Conservation (phyloP, 2,329 filamentous ascomycete species). For the Pseudogymnoascus sp. region DNA sequence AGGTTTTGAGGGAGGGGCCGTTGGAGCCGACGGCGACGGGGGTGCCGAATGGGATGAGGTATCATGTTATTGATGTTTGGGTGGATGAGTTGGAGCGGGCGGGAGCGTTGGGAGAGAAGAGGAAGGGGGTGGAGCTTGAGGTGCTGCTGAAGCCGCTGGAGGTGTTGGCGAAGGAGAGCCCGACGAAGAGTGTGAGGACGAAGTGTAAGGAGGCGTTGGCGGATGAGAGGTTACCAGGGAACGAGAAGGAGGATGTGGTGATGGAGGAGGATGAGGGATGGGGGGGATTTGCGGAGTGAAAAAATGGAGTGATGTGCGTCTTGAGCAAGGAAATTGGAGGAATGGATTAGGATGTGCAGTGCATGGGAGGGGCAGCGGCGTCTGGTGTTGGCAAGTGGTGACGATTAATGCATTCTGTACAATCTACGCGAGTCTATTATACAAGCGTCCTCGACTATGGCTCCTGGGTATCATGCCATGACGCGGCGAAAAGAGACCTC, state of each 20-base stretch:
- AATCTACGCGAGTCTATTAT: conserved; percentile 12
- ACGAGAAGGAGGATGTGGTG: conserved; percentile 36
- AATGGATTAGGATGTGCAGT: not conserved
- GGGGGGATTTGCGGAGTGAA: conserved; percentile 28
- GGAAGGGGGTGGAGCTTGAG: conserved; percentile 31
- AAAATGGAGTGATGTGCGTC: not conserved
- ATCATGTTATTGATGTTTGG: conserved; percentile 87
- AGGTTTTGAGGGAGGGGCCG: conserved; percentile 38
- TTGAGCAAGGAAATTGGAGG: not conserved
- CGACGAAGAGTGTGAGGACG: conserved; percentile 63
- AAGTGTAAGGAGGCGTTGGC: conserved; percentile 62
- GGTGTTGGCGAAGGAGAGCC: conserved; percentile 41
- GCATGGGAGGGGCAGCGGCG: conserved; percentile 3
- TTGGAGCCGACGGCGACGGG: conserved; percentile 36
- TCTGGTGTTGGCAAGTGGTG: conserved; percentile 19
- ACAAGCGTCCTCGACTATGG: not conserved
- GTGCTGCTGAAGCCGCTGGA: conserved; percentile 37
- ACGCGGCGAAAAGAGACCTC: conserved; percentile 13
- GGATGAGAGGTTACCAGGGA: conserved; percentile 67
- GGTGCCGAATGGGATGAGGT: conserved; percentile 74
- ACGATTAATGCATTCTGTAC: conserved; percentile 16
- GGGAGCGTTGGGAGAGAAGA: conserved; percentile 41
- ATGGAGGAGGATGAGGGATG: conserved; percentile 32
- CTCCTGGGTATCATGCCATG: conserved; percentile 16
- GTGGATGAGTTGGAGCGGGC: conserved; percentile 79